These are phyloP conservation scores for Leccinum boreale DNA, from an alignment of 768 basidiomycete genomes.

Conservation along the genomic window DNA sequence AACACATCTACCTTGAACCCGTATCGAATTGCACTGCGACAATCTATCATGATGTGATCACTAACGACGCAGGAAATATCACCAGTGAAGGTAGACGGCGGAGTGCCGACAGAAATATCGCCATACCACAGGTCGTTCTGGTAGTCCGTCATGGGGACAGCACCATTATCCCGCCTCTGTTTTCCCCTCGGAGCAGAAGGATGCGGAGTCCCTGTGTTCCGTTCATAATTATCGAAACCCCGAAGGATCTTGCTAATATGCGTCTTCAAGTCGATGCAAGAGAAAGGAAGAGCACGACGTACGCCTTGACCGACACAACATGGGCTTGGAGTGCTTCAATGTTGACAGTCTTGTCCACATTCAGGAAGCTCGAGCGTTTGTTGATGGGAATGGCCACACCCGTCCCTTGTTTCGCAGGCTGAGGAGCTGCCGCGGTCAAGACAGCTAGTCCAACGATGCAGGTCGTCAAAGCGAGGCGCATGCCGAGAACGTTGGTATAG, in stretches of 20 bases:
- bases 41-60: not conserved
- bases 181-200: not conserved
- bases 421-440: conserved; percentile 5
- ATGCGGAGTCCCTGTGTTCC: not conserved
- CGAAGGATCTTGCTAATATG: not conserved
- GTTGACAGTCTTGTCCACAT: conserved; percentile 5
- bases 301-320: conserved; percentile 1
- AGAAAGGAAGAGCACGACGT: not conserved
- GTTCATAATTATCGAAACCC: not conserved
- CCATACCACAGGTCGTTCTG: conserved; percentile 5
- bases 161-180: not conserved
- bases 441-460: conserved; percentile 2
- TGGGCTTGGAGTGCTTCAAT: conserved; percentile 6
- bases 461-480: not conserved
- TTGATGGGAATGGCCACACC: conserved; percentile 8
- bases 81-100: not conserved
- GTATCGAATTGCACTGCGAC: not conserved
- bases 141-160: not conserved
- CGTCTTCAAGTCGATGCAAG: not conserved
- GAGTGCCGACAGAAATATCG: conserved; percentile 7
- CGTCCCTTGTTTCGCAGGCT: not conserved
- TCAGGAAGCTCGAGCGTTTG: conserved; percentile 2
- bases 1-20: conserved; percentile 9
- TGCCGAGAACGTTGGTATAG: not conserved
- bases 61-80: not conserved